phyloP scores from a whole-genome alignment of 371 early-diverging fungal species.

The Rhizomucor pusillus region DNA sequence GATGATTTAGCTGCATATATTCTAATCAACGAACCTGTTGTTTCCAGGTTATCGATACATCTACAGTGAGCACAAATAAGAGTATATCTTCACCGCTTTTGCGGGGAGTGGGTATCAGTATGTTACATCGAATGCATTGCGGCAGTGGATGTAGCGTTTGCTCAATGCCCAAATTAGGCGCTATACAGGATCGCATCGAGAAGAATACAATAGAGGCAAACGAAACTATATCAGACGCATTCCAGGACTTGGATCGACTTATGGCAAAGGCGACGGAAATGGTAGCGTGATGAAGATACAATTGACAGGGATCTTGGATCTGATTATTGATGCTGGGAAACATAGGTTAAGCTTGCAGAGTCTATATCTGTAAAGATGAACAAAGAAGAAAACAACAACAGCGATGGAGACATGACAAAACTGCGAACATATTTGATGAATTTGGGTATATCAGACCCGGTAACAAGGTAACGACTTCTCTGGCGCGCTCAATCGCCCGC shows the following conservation, averaged over 20 bases:
- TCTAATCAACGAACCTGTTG: too few species aligned
- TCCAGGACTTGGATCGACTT: conserved; percentile 80
- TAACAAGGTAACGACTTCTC: conserved; percentile 62
- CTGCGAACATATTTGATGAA: conserved; percentile 75
- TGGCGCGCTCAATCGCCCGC: neutral
- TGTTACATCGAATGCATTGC: too few species aligned
- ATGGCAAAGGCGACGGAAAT: conserved; percentile 87
- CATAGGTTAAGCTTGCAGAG: conserved; percentile 65
- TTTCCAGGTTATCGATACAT: too few species aligned
- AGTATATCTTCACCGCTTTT: conserved; percentile 2
- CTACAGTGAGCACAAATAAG: too few species aligned
- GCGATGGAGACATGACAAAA: conserved; percentile 45
- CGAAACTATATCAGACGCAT: conserved; percentile 74
- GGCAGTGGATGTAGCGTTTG: neutral
- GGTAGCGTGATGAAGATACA: too few species aligned
- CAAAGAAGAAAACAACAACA: conserved; percentile 41
- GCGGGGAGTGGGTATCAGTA: conserved; percentile 47
- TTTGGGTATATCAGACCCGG: conserved; percentile 85
- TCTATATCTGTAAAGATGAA: conserved; percentile 67
- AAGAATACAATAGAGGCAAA: conserved; percentile 60
- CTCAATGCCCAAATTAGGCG: conserved; percentile 40
- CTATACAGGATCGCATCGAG: conserved; percentile 73
- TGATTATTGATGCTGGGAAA: neutral
- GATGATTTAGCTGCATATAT: neutral
- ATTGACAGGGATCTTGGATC: conserved; percentile 22